Base-by-base conservation (phyloP, 2,329 filamentous ascomycete genomes). In the Tolypocladium nubicola region DNA sequence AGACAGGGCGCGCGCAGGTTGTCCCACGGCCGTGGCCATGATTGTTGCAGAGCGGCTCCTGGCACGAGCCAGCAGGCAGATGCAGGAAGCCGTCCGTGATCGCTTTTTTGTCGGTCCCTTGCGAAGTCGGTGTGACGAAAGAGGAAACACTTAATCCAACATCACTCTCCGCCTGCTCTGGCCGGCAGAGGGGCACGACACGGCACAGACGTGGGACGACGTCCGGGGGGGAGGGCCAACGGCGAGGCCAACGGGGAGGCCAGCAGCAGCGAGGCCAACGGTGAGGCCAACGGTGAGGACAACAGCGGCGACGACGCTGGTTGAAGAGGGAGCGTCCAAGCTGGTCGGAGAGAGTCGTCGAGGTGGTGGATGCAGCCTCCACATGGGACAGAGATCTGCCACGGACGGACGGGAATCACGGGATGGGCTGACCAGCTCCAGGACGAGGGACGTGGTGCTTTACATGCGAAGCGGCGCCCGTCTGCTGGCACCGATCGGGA, bases 11-110 rank as follows among this genome's bases (percentile, higher is more conserved):
- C 66, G 61, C 53, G 66, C 59, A 16, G 68, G 64, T 54, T 62
- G 58, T 61, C 70, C 66, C 61, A 71, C 65, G 61, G 70, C 70
- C 67, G 71, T 66, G 60, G 73, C 68, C 72, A 74, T 74, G 65
- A 68, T 70, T 65, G 71, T 61, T 52, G 68, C 68, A 60, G 70
- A 64, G 56, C 66, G 67, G 55, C 66, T 68, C 71, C 72, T 71
- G 61, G 67, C 71, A 73, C 71, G 66, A 62, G 67, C 62, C 61
- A 55, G 40, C 43, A 49, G 35, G 30, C 38, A 35, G 55, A 54
- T 53, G 59, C 33, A 41, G 54, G 56, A 16, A 35, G 47, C 55
- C 59, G 54, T 33, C 23, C 33, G 56, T 30, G 54, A 54, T 52
- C 4, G 56, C n/a, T 45, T 8, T 45, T 8, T 39, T 45, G 16